phyloP scores from a whole-genome alignment of 768 basidiomycete genomes.

The Pholiota molesta region DNA sequence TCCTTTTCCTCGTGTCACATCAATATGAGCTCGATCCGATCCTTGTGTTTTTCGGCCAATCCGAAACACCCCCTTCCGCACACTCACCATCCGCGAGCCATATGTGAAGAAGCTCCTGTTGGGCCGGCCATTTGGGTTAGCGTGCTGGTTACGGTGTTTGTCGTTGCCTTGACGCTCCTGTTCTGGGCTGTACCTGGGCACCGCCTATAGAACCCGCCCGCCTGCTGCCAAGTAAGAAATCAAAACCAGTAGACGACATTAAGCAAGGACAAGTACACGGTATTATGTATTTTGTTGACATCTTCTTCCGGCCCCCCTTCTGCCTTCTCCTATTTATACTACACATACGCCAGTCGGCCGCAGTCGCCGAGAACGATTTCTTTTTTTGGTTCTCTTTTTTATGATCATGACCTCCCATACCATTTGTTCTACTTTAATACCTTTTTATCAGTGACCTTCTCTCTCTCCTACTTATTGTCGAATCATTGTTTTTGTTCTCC shows the following conservation, averaged over 20 bases:
- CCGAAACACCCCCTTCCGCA: slow-evolving; percentile 96
- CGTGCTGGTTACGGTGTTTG: slow-evolving; percentile 74
- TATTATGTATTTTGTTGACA: slow-evolving; percentile 6
- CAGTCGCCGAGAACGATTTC: slow-evolving; percentile 7
- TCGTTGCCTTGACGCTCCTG: slow-evolving; percentile 81
- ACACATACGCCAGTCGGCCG: slow-evolving; percentile 4
- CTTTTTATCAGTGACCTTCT: slow-evolving; percentile 21
- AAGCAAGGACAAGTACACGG: slow-evolving; percentile 6
- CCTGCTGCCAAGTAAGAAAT: neutral
- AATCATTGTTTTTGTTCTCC: slow-evolving; percentile 29
- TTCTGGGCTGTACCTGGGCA: slow-evolving; percentile 98
- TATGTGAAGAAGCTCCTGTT: slow-evolving; percentile 91
- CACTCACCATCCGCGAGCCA: slow-evolving; percentile 87
- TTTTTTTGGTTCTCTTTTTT: slow-evolving; percentile 3
- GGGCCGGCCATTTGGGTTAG: slow-evolving; percentile 93
- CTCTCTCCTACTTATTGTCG: slow-evolving; percentile 26
- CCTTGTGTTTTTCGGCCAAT: slow-evolving; percentile 90
- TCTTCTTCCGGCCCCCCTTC: neutral
- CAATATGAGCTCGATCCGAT: slow-evolving; percentile 98
- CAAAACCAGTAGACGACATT: slow-evolving; percentile 3
- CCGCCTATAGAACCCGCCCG: slow-evolving; percentile 54
- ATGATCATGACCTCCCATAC: slow-evolving; percentile 16
- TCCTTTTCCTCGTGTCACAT: slow-evolving; percentile 91
- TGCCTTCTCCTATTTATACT: slow-evolving; percentile 7
- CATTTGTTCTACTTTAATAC: slow-evolving; percentile 23